Conservation (phyloP, 495 filamentous ascomycete species). For the Cladorrhinum samala region DNA sequence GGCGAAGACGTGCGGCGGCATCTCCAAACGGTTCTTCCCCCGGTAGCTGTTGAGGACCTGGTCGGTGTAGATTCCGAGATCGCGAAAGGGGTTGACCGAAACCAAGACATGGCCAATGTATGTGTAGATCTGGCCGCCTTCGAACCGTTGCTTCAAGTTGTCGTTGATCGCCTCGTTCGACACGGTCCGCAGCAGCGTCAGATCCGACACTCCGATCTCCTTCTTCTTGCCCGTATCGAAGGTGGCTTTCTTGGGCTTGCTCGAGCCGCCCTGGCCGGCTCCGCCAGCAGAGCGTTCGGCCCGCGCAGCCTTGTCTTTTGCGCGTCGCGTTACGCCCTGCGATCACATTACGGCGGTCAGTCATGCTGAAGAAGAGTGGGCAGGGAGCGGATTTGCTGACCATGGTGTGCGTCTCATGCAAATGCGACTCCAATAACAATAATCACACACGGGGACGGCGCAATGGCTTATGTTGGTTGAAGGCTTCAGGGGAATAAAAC, state of each 20-base stretch:
- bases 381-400: slow-evolving; percentile 13
- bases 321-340: slow-evolving; percentile 52
- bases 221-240: slow-evolving; percentile 98
- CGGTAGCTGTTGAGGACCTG: slow-evolving; percentile 82
- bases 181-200: slow-evolving; percentile 96
- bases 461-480: not conserved
- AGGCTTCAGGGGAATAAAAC: too few relatives aligned
- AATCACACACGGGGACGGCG: too few relatives aligned
- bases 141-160: slow-evolving; percentile 94
- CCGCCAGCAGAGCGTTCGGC: slow-evolving; percentile 46
- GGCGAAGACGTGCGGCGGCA: slow-evolving; percentile 94
- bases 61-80: slow-evolving; percentile 98
- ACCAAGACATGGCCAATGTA: slow-evolving; percentile 99
- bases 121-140: slow-evolving; percentile 96
- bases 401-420: slow-evolving; percentile 24
- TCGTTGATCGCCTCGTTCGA: slow-evolving; percentile 99
- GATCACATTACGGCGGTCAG: slow-evolving; percentile 5
- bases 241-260: slow-evolving; percentile 86
- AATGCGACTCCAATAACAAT: slow-evolving; percentile 12
- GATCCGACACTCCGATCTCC: slow-evolving; percentile 96
- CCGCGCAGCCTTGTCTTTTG: slow-evolving; percentile 60
- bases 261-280: slow-evolving; percentile 43
- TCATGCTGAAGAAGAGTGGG: not conserved
- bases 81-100: slow-evolving; percentile 97
- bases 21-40: slow-evolving; percentile 93